These are phyloP conservation scores for Venturia asperata DNA, from an alignment of 2,329 filamentous ascomycete species.

Conservation along the genomic window DNA sequence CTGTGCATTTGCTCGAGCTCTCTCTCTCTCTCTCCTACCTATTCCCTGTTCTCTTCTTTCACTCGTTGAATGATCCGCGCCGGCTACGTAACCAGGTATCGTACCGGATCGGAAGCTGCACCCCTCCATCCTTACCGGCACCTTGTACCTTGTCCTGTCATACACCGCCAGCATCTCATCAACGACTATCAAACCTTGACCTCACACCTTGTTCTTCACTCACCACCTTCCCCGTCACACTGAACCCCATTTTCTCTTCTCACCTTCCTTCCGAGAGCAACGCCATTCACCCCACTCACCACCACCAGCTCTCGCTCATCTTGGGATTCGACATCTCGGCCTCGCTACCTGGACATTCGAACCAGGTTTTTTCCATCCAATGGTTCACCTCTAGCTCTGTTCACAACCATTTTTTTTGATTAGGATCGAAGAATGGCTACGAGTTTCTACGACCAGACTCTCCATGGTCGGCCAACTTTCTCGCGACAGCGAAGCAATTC, in stretches of 20 bases:
- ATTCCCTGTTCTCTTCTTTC: neutral
- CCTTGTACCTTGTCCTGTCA: neutral
- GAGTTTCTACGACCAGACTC: neutral
- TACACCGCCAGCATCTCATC: neutral
- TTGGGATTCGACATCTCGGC: neutral
- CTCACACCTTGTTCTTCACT: neutral
- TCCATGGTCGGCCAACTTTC: constrained; percentile 9
- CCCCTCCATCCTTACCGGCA: neutral
- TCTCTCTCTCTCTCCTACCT: too few relatives aligned
- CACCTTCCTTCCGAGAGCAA: neutral
- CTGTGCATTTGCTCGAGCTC: neutral
- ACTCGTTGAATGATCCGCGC: constrained; percentile 2
- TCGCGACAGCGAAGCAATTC: constrained; percentile 19
- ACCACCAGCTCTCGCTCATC: too few relatives aligned
- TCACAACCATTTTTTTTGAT: neutral
- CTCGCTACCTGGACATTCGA: neutral
- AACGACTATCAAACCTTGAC: neutral
- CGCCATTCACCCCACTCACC: neutral
- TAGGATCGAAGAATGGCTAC: neutral
- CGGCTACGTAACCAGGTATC: neutral
- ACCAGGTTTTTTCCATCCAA: neutral
- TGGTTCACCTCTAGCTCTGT: neutral
- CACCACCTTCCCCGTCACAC: neutral
- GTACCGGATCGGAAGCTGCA: neutral
- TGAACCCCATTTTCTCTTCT: neutral